These are phyloP conservation scores for Cadophora luteo-olivacea DNA, from an alignment of 2,329 filamentous ascomycete species.

Conservation along the genomic window DNA sequence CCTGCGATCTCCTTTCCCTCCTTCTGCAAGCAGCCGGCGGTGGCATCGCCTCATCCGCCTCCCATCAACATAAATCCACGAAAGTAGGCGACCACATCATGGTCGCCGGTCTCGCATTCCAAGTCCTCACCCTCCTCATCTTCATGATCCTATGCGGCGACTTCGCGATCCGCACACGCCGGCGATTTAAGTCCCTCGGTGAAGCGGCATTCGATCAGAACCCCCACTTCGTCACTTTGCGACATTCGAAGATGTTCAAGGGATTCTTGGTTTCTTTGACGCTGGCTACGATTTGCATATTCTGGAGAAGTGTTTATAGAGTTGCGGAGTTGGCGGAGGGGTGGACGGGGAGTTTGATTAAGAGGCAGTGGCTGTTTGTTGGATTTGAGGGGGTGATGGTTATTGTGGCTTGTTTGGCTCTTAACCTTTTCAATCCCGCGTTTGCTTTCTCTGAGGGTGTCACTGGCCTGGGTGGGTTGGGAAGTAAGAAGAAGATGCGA, in stretches of 20 bases:
- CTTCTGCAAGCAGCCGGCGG: conserved; percentile 66
- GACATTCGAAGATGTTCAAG: conserved; percentile 34
- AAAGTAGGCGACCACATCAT: conserved; percentile 64
- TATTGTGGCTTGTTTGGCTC: conserved; percentile 50
- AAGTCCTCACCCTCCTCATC: conserved; percentile 61
- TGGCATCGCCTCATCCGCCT: conserved; percentile 60
- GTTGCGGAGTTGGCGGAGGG: conserved; percentile 65
- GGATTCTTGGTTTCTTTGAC: conserved; percentile 43
- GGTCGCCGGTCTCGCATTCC: conserved; percentile 67
- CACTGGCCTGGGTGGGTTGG: conserved; percentile 24
- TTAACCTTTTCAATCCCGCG: conserved; percentile 54
- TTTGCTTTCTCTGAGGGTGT: conserved; percentile 29
- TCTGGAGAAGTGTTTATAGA: conserved; percentile 62
- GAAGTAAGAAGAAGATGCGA: conserved; percentile 26
- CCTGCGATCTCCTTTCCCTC: conserved; percentile 66
- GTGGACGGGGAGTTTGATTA: conserved; percentile 65
- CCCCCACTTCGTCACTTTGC: conserved; percentile 22
- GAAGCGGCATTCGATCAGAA: conserved; percentile 34
- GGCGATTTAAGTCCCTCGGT: conserved; percentile 46
- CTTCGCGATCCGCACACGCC: conserved; percentile 35
- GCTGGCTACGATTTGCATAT: conserved; percentile 59
- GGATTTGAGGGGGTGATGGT: conserved; percentile 62
- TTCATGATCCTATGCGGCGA: conserved; percentile 54
- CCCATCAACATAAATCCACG: conserved; percentile 46
- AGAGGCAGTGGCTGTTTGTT: conserved; percentile 60